Base-by-base conservation (phyloP, 345 rosid genomes). In the Citrus maxima region DNA sequence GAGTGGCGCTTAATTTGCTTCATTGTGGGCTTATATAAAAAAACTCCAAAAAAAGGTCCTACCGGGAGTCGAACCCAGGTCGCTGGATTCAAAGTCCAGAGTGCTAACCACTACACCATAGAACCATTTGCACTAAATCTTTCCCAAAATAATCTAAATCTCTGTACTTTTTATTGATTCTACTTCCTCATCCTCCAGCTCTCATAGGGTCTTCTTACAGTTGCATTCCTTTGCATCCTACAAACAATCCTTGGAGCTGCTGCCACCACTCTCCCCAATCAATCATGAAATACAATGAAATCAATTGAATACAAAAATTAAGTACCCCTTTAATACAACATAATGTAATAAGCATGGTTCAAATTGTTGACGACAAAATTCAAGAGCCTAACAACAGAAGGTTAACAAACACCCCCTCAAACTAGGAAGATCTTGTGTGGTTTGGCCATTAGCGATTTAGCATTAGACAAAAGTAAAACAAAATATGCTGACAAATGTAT, bases 61-160 rank as follows among this genome's bases (percentile, higher is more conserved):
- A 92, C 93, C 95, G 95, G 93, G 93, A 93, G 90, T 94, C 92
- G 93, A 93, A 90, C 95, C 93, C 97, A 88, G 95, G 95, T 90
- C 92, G 89, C 95, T 88, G 92, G 98, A 93, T 96, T 91, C 97
- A 91, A 91, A 92, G 93, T 91, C 97, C 97, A 89, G 90, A 91
- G 94, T 94, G 99, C 98, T 94, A 94, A 96, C 99, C 98, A 93
- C 97, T 92, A 93, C 98, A 93, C 98, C 95, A 91, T 90, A 90
- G 92, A 95, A 92, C 93, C 97, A 1, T 25, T 10, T 25, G 2
- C 10, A 6, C 1, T 0, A 6, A 1, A 2, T 7, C 0, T n/a
- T n/a, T 60, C 5, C 7, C 9, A 8, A 22, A 21, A 60, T 19
- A 60, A 60, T n/a, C 0, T 60, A n/a, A 21, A 59, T 59, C 1